A percentile compares a stretch with the other conserved stretches of the same genome.
Conservation (phyloP, 1,284 basidiomycete species). For the Rhodotorula sp. region DNA sequence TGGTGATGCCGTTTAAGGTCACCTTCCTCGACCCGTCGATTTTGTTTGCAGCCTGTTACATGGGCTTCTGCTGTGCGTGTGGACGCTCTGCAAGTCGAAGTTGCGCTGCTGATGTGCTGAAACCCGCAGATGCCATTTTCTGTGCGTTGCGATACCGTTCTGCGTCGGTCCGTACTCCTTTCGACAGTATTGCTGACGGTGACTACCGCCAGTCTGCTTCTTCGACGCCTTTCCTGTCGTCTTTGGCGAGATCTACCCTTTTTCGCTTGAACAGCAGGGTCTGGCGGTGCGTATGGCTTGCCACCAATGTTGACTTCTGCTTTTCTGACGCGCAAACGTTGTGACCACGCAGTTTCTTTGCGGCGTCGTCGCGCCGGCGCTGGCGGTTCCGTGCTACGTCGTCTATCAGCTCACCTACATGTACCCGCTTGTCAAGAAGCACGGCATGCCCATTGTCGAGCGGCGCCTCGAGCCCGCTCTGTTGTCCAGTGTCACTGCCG, state of each 20-base stretch:
- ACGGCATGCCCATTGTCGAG: conserved; percentile 19
- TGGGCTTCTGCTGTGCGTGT: conserved; percentile 16
- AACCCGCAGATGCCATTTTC: not conserved
- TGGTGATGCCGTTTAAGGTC: conserved; percentile 28
- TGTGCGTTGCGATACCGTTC: conserved; percentile 3
- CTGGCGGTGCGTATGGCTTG: not conserved
- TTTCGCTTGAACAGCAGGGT: not conserved
- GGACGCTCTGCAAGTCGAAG: too few species aligned
- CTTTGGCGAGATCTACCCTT: conserved; percentile 35
- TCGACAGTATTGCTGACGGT: too few species aligned
- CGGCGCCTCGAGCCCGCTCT: conserved; percentile 26
- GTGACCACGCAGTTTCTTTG: conserved; percentile 13
- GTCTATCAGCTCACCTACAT: conserved; percentile 17
- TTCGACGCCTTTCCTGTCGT: conserved; percentile 42
- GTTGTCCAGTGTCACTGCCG: conserved; percentile 1
- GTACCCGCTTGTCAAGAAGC: conserved; percentile 7
- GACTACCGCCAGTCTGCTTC: not conserved
- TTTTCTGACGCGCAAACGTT: not conserved
- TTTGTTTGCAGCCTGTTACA: conserved; percentile 33
- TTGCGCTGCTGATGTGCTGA: not conserved
- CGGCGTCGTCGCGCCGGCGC: conserved; percentile 10
- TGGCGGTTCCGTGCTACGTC: conserved; percentile 18
- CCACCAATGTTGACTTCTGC: too few species aligned
- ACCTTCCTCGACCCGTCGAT: conserved; percentile 37
- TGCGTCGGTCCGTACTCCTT: not conserved